Conservation (phyloP, 148 eudicot species). For the Rhododendron kiyosumense region DNA sequence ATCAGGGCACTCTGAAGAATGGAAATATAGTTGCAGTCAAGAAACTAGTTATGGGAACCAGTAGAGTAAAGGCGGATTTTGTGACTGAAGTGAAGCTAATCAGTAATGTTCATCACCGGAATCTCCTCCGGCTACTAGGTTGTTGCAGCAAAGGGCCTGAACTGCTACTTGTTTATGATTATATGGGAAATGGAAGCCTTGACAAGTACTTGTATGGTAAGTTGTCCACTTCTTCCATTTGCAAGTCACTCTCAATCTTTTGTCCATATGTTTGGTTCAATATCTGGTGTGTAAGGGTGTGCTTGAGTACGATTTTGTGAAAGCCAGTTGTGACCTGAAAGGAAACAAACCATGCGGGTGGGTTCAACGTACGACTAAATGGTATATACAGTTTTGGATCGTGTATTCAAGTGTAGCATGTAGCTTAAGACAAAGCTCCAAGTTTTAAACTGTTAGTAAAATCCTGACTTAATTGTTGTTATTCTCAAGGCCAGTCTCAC, state of each 20-base stretch:
- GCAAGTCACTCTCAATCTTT: neutral
- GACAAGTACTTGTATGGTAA: conserved; percentile 35
- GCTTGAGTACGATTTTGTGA: neutral
- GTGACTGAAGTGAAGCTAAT: conserved; percentile 47
- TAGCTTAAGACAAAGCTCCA: neutral
- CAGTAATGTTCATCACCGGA: conserved; percentile 46
- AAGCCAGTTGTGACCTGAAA: neutral
- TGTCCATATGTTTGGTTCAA: neutral
- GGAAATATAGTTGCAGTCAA: conserved; percentile 44
- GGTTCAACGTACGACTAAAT: neutral
- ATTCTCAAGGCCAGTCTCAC: neutral
- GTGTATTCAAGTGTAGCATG: neutral
- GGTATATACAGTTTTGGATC: neutral
- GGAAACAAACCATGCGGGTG: neutral
- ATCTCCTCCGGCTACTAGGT: conserved; percentile 39
- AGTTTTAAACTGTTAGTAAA: neutral
- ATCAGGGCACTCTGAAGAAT: conserved; percentile 38
- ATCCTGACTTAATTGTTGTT: neutral
- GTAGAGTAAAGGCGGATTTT: conserved; percentile 35
- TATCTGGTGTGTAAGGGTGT: neutral
- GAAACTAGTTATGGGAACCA: conserved; percentile 20
- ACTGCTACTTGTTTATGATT: conserved; percentile 38
- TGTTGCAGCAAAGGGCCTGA: conserved; percentile 41
- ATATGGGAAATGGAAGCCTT: conserved; percentile 48
- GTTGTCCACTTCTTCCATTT: neutral